phyloP scores from a whole-genome alignment of 1,284 basidiomycete species.

The Pterulicium gracile region DNA sequence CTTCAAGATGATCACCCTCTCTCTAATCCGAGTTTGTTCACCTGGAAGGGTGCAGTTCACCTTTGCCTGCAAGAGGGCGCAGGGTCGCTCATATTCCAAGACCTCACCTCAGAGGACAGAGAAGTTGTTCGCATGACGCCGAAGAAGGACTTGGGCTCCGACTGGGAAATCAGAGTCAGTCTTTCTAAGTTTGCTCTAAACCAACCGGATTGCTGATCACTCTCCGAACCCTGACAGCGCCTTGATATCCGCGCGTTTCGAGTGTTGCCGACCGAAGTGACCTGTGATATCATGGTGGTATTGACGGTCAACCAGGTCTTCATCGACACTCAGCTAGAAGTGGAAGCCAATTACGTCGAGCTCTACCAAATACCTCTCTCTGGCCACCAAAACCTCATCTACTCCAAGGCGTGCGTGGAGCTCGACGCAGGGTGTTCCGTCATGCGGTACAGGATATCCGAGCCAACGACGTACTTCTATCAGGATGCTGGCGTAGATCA shows the following conservation, averaged over 20 bases:
- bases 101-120: not conserved
- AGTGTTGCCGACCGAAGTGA: too few species aligned
- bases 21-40: not conserved
- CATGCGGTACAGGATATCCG: constrained; percentile 11
- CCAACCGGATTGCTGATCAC: too few species aligned
- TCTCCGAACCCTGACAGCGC: too few species aligned
- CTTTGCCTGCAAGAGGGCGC: not conserved
- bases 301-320: too few species aligned
- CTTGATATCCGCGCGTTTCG: too few species aligned
- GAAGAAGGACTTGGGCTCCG: too few species aligned
- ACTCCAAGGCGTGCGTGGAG: not conserved
- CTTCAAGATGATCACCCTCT: not conserved
- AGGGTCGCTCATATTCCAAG: not conserved
- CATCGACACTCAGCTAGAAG: too few species aligned
- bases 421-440: not conserved
- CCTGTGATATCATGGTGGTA: too few species aligned
- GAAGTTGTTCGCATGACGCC: not conserved
- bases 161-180: too few species aligned
- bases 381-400: not conserved
- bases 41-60: not conserved
- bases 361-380: not conserved
- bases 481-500: not conserved
- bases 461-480: not conserved
- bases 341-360: not conserved
- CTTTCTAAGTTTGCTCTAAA: too few species aligned